Conservation (phyloP, 805 yeast genomes). For the Sugiyamaella boreocaroliniensis region DNA sequence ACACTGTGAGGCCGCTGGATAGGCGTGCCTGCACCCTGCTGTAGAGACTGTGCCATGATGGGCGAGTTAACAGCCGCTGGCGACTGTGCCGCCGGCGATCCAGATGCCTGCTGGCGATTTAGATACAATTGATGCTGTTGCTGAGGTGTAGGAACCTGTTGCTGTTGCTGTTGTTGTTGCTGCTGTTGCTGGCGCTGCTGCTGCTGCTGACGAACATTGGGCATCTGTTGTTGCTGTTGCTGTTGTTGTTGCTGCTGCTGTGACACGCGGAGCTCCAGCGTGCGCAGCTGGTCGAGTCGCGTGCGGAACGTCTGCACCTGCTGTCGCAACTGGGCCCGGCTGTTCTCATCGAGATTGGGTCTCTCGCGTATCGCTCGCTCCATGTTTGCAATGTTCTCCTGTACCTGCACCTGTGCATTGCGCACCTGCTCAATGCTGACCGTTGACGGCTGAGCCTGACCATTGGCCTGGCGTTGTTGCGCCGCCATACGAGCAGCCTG, state of each 20-base stretch:
- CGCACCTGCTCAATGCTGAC: conserved; percentile 14
- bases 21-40: neutral
- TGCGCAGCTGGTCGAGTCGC: conserved; percentile 18
- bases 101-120: conserved; percentile 5
- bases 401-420: conserved; percentile 13
- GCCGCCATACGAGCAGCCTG: conserved; percentile 4
- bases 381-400: conserved; percentile 14
- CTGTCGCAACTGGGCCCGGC: conserved; percentile 15
- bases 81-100: neutral
- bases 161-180: conserved; percentile 7
- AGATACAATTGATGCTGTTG: conserved; percentile 9
- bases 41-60: neutral
- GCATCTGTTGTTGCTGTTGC: conserved; percentile 4
- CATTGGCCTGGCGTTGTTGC: neutral
- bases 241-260: conserved; percentile 16
- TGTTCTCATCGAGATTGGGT: conserved; percentile 14
- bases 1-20: conserved; percentile 4
- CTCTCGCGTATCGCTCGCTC: conserved; percentile 17
- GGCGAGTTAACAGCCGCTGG: neutral
- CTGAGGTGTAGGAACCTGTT: conserved; percentile 6
- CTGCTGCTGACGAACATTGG: conserved; percentile 10
- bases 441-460: conserved; percentile 8
- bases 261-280: conserved; percentile 18
- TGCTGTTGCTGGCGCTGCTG: conserved; percentile 15
- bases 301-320: conserved; percentile 18